Conservation (phyloP, 108 stramenopile species). For the Schizochytrium sp. region DNA sequence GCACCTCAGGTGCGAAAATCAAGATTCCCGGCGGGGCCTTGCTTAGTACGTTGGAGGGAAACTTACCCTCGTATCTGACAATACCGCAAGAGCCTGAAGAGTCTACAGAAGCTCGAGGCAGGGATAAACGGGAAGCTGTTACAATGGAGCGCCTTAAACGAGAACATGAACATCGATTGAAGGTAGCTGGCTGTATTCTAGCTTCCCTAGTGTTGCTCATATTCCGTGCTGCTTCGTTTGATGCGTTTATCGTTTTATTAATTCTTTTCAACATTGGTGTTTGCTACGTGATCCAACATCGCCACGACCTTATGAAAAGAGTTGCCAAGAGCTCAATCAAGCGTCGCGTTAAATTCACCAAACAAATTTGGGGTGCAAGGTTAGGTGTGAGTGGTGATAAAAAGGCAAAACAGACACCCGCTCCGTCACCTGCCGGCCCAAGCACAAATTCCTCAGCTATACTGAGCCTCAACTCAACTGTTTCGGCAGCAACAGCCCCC, state of each 20-base stretch:
- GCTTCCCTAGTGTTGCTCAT: neutral
- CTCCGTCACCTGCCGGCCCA: neutral
- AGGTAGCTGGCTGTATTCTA: neutral
- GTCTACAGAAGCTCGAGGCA: no score
- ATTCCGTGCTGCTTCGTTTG: conserved; percentile 23
- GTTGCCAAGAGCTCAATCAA: conserved; percentile 56
- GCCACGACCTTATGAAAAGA: conserved; percentile 9
- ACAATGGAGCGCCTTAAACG: conserved; percentile 57
- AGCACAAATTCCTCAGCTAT: neutral
- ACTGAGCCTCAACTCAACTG: no score
- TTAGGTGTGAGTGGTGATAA: neutral
- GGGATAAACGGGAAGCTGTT: neutral
- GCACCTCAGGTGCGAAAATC: neutral
- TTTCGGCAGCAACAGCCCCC: no score
- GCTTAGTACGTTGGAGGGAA: neutral
- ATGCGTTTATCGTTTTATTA: conserved; percentile 41
- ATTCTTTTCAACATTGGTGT: neutral
- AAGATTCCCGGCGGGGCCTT: neutral
- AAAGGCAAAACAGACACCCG: neutral
- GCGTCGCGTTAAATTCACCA: conserved; percentile 47
- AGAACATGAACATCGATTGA: conserved; percentile 37
- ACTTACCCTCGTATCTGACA: conserved; percentile 2
- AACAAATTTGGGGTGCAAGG: conserved; percentile 33
- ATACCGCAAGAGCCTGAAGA: no score
- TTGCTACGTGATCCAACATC: conserved; percentile 17